phyloP scores from a whole-genome alignment of 2,329 filamentous ascomycete species.

The Neonectria magnoliae region DNA sequence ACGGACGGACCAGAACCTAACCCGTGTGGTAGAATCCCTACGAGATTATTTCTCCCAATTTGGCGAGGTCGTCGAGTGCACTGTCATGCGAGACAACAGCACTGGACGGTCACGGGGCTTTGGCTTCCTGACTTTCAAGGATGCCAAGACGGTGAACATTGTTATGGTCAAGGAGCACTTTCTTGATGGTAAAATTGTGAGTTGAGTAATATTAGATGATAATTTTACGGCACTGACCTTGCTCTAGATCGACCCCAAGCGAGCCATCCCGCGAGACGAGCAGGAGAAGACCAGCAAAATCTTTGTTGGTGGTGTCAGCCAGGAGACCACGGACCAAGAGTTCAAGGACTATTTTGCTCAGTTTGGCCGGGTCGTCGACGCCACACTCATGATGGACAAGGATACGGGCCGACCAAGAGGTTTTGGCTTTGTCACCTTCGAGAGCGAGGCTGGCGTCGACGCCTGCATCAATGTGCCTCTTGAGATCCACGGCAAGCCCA shows the following conservation, averaged over 20 bases:
- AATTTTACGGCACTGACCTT: constrained; percentile 33
- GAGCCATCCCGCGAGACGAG: constrained; percentile 95
- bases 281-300: constrained; percentile 99
- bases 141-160: constrained; percentile 96
- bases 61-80: constrained; percentile 96
- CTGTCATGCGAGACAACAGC: constrained; percentile 97
- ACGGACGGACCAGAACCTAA: constrained; percentile 16
- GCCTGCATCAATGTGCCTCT: constrained; percentile 85
- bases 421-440: constrained; percentile 98
- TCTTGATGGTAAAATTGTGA: constrained; percentile 96
- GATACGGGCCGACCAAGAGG: constrained; percentile 96
- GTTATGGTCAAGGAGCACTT: constrained; percentile 99
- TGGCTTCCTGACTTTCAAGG: constrained; percentile 96
- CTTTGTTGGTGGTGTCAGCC: constrained; percentile 96
- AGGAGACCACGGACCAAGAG: constrained; percentile 95
- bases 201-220: constrained; percentile 46
- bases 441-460: constrained; percentile 94
- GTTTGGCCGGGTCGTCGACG: constrained; percentile 95
- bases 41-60: constrained; percentile 98
- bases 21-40: constrained; percentile 77
- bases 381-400: constrained; percentile 99
- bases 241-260: constrained; percentile 91
- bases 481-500: constrained; percentile 93
- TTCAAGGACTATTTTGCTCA: constrained; percentile 98
- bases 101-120: constrained; percentile 95